Conservation (phyloP, 2,329 filamentous ascomycete species). For the Cyclaneusma minus region DNA sequence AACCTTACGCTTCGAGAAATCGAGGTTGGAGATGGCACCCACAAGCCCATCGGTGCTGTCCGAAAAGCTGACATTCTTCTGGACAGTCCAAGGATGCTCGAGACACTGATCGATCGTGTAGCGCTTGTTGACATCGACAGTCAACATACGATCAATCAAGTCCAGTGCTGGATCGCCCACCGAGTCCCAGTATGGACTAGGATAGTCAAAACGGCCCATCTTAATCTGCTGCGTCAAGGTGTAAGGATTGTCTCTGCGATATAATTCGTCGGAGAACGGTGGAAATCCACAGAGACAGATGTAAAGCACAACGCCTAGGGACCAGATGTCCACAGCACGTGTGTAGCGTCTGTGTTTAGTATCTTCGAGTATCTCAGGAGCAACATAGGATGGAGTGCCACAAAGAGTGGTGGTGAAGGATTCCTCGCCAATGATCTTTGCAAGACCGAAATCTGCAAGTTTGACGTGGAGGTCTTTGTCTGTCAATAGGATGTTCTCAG, state of each 20-base stretch:
- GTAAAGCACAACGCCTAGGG: slow-evolving; percentile 91
- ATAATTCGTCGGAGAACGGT: slow-evolving; percentile 90
- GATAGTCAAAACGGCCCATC: slow-evolving; percentile 79
- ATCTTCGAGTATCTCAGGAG: slow-evolving; percentile 84
- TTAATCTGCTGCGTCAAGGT: slow-evolving; percentile 81
- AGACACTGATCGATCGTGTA: slow-evolving; percentile 86
- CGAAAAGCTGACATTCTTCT: slow-evolving; percentile 41
- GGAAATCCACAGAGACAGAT: slow-evolving; percentile 96
- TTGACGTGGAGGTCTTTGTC: slow-evolving; percentile 81
- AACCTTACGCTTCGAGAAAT: slow-evolving; percentile 70
- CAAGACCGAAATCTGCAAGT: slow-evolving; percentile 88
- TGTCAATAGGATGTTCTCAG: slow-evolving; percentile 82
- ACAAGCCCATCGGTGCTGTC: slow-evolving; percentile 91
- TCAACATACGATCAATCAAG: slow-evolving; percentile 88
- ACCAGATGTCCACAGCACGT: slow-evolving; percentile 92
- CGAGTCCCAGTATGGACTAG: slow-evolving; percentile 88
- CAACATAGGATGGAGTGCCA: slow-evolving; percentile 94
- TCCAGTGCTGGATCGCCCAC: slow-evolving; percentile 78
- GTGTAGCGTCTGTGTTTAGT: slow-evolving; percentile 76
- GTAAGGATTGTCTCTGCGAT: slow-evolving; percentile 67
- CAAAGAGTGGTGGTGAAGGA: slow-evolving; percentile 95
- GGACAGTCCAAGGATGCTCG: slow-evolving; percentile 76
- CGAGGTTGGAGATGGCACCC: slow-evolving; percentile 66
- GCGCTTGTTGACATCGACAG: slow-evolving; percentile 68
- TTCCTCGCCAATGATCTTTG: slow-evolving; percentile 97